A percentile compares a stretch with the other conserved stretches of the same genome.
Conservation (phyloP, 768 basidiomycete species). For the Gymnopilus junonius region DNA sequence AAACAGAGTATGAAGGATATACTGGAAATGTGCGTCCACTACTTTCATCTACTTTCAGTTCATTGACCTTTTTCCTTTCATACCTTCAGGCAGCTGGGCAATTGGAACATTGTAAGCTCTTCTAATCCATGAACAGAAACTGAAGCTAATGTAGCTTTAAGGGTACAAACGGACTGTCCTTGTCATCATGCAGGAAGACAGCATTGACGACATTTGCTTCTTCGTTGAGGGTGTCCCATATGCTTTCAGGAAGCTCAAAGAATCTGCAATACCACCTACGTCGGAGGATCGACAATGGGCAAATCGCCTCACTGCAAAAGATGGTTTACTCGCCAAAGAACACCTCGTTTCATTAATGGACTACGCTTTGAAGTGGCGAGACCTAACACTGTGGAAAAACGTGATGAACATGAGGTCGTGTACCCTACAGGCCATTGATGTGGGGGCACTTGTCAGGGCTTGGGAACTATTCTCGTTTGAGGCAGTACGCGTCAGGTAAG, state of each 20-base stretch:
- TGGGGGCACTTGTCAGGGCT: conserved; percentile 12
- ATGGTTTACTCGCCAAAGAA: conserved; percentile 7
- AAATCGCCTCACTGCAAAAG: conserved; percentile 17
- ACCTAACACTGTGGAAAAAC: conserved; percentile 30
- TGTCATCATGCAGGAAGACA: conserved; percentile 29
- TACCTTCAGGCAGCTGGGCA: conserved; percentile 27
- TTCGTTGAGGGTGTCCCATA: conserved; percentile 22
- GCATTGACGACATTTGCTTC: conserved; percentile 22
- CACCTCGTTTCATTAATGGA: conserved; percentile 20
- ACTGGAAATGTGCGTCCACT: conserved; percentile 37
- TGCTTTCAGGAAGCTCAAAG: conserved; percentile 22
- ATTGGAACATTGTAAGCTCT: conserved; percentile 33
- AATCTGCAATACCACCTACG: conserved; percentile 16
- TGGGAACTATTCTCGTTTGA: conserved; percentile 30
- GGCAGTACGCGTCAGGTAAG: conserved; percentile 22
- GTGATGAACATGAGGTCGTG: background rate
- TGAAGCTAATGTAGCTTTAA: conserved; percentile 3
- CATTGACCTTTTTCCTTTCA: background rate
- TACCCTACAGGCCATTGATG: background rate
- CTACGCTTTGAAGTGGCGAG: conserved; percentile 32
- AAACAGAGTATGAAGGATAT: too few species aligned
- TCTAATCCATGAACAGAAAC: background rate
- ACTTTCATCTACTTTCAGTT: background rate
- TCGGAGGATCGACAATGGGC: conserved; percentile 16
- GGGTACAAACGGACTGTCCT: conserved; percentile 33